Evolutionary conservation across 1,139 yeast species (phyloP).

Genomic region (Blastobotrys petasosporus): DNA sequence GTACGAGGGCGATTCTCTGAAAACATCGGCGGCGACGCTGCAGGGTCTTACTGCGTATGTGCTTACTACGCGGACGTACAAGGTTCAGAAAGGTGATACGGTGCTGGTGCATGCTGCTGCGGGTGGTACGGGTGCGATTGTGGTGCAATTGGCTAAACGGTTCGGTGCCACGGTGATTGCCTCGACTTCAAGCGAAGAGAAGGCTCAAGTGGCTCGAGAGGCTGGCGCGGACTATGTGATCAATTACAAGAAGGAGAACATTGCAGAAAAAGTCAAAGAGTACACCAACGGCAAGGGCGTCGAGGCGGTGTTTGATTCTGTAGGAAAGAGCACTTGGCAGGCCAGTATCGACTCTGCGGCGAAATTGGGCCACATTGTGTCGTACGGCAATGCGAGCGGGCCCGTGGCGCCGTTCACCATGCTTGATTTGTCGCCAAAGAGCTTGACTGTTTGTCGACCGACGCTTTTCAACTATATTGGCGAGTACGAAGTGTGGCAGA

Average conservation of each 20-base stretch:
- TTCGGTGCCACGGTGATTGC: slow-evolving; percentile 81
- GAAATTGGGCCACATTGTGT: slow-evolving; percentile 66
- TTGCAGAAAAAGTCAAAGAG: slow-evolving; percentile 53
- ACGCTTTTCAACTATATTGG: slow-evolving; percentile 47
- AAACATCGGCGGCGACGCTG: slow-evolving; percentile 54
- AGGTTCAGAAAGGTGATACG: slow-evolving; percentile 60
- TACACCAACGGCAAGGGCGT: slow-evolving; percentile 71
- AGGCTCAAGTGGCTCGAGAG: slow-evolving; percentile 44
- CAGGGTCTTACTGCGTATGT: slow-evolving; percentile 80
- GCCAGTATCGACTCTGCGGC: slow-evolving; percentile 56
- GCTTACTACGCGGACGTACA: slow-evolving; percentile 58
- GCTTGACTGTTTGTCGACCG: slow-evolving; percentile 61
- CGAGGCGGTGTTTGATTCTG: slow-evolving; percentile 66
- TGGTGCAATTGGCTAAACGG: slow-evolving; percentile 55
- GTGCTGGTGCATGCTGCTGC: slow-evolving; percentile 88
- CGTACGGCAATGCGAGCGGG: slow-evolving; percentile 88
- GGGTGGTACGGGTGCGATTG: slow-evolving; percentile 79
- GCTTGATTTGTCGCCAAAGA: slow-evolving; percentile 50
- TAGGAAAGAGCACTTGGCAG: slow-evolving; percentile 75
- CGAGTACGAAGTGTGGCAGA: slow-evolving; percentile 52
- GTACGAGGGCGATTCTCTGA: slow-evolving; percentile 44
- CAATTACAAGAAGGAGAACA: slow-evolving; percentile 53
- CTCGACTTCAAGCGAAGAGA: slow-evolving; percentile 66
- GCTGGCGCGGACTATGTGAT: slow-evolving; percentile 73
- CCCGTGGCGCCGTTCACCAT: slow-evolving; percentile 61